Evolutionary conservation across 495 filamentous ascomycete species (phyloP), one percentile per base, ranked within the genome.

Genomic region (Penicillium coprophilum): DNA sequence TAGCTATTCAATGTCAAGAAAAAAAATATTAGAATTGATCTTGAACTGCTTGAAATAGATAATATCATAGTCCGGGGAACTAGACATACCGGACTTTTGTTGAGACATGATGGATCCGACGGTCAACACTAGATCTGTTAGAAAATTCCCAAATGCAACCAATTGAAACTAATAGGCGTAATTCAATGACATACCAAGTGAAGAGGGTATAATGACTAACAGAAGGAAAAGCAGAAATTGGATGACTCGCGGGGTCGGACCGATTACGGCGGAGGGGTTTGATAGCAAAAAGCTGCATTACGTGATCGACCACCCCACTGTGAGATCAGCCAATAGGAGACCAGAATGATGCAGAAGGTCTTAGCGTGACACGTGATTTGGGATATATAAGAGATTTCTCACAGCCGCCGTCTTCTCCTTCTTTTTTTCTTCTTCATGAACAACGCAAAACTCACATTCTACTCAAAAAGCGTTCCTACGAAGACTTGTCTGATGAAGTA

Each of bases 371-470:
- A 69, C 56, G 45, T 69, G 66, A 57, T 20, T 3, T 0, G 0
- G 4, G 5, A 4, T 41, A 60, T 46, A 68, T 50, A 68, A 68
- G 41, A 57, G 45, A 48, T 59, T 60, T 57, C 50, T 46, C 17
- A 44, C 41, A 17, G 10, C 7, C 21, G 20, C 15, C 32, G 38
- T 59, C 63, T 64, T 65, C 64, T 60, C 61, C 57, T 69, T 68
- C 65, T 68, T 71, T 69, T 75, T 81, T 79, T 68, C 66, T 73
- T 75, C 71, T 67, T 55, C 71, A 82, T 81, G 80, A 83, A 85
- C 83, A 87, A 86, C 83, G 82, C 84, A 83, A 84, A 84, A 77
- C 56, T 56, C 60, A 86, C 84, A 72, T 84, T 82, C 83, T 80
- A 76, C 66, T 75, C 70, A 76, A 78, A 82, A 85, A 82, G 82